Percentiles rank a stretch among this genome's conserved stretches.
phyloP scores from a whole-genome alignment of 75 land plant species.

The Adiantum capillusveneris region DNA sequence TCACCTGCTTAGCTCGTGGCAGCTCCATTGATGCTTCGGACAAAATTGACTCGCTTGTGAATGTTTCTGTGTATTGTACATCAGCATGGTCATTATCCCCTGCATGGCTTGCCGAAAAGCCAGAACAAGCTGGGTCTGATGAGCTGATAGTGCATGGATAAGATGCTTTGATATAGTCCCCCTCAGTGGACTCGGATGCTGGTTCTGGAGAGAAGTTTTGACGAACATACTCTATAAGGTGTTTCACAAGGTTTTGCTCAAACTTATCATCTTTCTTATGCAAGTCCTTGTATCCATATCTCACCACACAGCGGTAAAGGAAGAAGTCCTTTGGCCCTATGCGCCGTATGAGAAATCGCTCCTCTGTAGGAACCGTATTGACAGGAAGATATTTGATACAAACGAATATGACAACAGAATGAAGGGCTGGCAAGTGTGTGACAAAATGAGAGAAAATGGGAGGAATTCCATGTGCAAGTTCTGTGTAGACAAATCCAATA shows the following conservation, averaged over 20 bases:
- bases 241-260: constrained; percentile 62
- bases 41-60: constrained; percentile 4
- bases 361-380: constrained; percentile 62
- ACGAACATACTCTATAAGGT: constrained; percentile 42
- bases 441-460: constrained; percentile 83
- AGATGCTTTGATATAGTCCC: neutral
- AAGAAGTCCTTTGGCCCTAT: constrained; percentile 64
- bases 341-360: constrained; percentile 60
- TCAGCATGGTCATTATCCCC: neutral
- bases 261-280: constrained; percentile 81
- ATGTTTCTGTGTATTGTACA: neutral
- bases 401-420: constrained; percentile 68
- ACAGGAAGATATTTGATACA: constrained; percentile 69
- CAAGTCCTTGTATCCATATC: constrained; percentile 85
- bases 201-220: constrained; percentile 22
- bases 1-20: neutral
- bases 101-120: neutral
- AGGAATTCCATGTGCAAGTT: constrained; percentile 77
- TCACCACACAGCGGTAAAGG: constrained; percentile 79
- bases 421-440: constrained; percentile 70
- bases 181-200: constrained; percentile 10
- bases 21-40: neutral
- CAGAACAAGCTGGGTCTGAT: neutral
- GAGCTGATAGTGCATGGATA: neutral
- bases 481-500: constrained; percentile 85